Base-by-base conservation (phyloP, 148 eudicot genomes). In the Silene latifolia region DNA sequence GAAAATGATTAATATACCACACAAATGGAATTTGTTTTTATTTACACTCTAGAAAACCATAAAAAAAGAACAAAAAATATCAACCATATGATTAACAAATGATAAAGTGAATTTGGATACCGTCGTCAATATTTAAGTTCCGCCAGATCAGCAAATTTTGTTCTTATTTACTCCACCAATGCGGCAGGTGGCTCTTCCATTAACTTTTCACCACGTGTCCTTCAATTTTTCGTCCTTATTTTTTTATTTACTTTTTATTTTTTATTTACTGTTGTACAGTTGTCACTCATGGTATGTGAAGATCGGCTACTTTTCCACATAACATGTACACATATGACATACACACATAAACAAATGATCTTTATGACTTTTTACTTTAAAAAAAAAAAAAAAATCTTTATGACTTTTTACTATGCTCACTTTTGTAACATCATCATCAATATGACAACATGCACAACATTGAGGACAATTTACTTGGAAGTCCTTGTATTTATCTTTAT, bases 161-260 rank as follows among this genome's bases (percentile, higher is more conserved):
- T 71, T 63, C 10, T 71, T 71, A 46, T 29, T 53, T 72, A 53
- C 32, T 59, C 59, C 48, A 57, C 69, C 61, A 20, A 42, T 24
- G 47, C 17, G 67, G 76, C 47, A 51, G 56, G 56, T 51, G 56
- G 56, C 17, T 51, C 4, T 51, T 19, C 79, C 83, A 57, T 66
- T 66, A 35, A 32, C 4, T 19, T 71, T 46, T 19, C 12, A 13
- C 80, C 80, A 80, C 76, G 79, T 80, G 68, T 71, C 68, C 72
- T 32, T 14, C 1, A 23, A 39, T 29, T 58, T 74, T 32, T 21
- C 7, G 58, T 69, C 18, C 17, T 15, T 51, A 51, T 51, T 11
- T 51, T 48, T 51, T 51, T 48, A 47, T 10, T 8, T 8, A 47
- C 48, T 44, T 44, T n/a, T 10, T 24, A 27, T 8, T 12, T 0